phyloP scores from a whole-genome alignment of 148 eudicot genomes.

The Arctostaphylos glauca region DNA sequence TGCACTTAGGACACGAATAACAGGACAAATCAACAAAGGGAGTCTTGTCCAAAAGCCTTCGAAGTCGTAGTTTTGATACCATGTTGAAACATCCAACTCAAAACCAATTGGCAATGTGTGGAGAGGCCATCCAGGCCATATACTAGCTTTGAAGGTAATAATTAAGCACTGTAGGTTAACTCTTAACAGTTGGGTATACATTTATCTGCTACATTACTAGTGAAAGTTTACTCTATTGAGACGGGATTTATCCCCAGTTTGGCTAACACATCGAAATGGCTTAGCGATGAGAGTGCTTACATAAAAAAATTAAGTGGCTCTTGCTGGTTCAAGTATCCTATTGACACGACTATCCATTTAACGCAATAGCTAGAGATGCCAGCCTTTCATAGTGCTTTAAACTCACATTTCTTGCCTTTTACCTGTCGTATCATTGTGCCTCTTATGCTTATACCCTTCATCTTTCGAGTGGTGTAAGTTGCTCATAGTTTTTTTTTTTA shows the following conservation, averaged over 20 bases:
- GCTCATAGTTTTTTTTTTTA: conserved; percentile 5
- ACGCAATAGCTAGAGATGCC: too few relatives aligned
- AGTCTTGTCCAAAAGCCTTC: too few relatives aligned
- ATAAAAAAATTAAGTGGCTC: neutral
- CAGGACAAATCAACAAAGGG: too few relatives aligned
- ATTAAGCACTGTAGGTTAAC: too few relatives aligned
- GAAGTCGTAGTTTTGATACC: too few relatives aligned
- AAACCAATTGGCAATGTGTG: too few relatives aligned
- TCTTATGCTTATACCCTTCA: neutral
- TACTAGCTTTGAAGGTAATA: too few relatives aligned
- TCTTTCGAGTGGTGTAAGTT: neutral
- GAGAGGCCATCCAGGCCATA: too few relatives aligned
- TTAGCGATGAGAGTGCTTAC: neutral
- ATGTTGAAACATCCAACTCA: too few relatives aligned
- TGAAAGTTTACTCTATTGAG: neutral
- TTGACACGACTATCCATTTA: neutral
- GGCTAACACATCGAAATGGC: neutral
- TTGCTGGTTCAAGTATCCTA: neutral
- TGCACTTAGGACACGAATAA: too few relatives aligned
- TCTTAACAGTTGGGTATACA: neutral
- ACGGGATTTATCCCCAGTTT: neutral
- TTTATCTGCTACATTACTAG: neutral
- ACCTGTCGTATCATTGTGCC: neutral
- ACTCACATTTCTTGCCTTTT: neutral
- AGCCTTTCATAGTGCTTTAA: neutral